phyloP scores from a whole-genome alignment of 305 asterid species.

The Solanum hybrid region DNA sequence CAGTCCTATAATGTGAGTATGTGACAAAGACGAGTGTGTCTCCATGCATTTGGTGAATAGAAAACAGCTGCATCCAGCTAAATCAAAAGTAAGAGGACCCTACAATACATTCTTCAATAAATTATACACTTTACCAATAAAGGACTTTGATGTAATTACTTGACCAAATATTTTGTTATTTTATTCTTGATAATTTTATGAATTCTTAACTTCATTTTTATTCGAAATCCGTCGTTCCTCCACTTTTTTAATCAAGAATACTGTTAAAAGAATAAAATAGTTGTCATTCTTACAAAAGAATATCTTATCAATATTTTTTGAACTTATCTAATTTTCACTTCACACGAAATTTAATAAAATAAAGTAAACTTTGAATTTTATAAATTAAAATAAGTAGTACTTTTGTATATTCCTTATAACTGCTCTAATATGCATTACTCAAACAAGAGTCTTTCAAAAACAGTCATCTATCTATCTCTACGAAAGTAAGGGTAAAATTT shows the following conservation, averaged over 20 bases:
- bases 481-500: neutral
- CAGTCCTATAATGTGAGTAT: neutral
- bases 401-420: no score
- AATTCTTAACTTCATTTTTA: neutral
- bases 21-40: neutral
- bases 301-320: neutral
- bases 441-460: neutral
- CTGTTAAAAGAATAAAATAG: neutral
- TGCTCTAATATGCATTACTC: neutral
- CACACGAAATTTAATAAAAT: neutral
- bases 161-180: neutral
- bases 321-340: neutral
- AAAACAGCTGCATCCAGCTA: neutral
- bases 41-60: neutral
- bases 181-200: neutral
- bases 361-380: neutral
- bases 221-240: neutral
- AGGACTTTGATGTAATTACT: neutral
- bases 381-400: no score
- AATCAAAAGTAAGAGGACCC: neutral
- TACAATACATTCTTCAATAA: neutral
- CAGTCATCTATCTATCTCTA: neutral
- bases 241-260: neutral
- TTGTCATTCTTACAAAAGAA: neutral
- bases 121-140: neutral